phyloP scores from a whole-genome alignment of 768 basidiomycete genomes.

The Pleurotus citrinopileatus region DNA sequence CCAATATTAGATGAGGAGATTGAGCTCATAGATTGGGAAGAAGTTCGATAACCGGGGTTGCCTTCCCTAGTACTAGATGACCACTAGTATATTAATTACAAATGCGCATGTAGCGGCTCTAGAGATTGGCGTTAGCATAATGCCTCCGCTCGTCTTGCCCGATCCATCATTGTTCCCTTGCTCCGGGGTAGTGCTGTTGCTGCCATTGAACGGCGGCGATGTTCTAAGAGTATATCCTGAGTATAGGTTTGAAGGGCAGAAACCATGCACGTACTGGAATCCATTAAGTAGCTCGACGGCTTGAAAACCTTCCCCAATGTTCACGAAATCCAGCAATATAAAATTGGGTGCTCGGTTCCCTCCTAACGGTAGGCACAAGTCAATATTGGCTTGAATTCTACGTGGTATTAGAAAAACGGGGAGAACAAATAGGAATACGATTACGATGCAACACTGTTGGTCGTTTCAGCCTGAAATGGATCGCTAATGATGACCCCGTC shows the following conservation, averaged over 20 bases:
- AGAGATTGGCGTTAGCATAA: too few species aligned
- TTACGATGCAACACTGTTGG: conserved; percentile 26
- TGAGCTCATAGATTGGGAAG: too few species aligned
- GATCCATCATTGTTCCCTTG: too few species aligned
- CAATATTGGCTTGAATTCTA: conserved; percentile 36
- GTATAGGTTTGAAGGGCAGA: background rate
- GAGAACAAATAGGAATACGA: conserved; percentile 10
- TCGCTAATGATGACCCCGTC: conserved; percentile 26
- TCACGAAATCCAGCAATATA: conserved; percentile 46
- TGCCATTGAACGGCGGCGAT: too few species aligned
- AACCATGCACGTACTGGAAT: conserved; percentile 11
- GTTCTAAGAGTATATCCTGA: too few species aligned
- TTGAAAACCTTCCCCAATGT: conserved; percentile 36
- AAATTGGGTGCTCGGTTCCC: conserved; percentile 41
- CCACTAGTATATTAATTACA: too few species aligned
- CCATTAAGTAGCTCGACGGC: conserved; percentile 42
- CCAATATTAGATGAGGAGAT: too few species aligned
- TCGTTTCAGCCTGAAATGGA: conserved; percentile 21
- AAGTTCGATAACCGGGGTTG: too few species aligned
- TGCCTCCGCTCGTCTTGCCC: too few species aligned
- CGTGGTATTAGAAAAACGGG: background rate
- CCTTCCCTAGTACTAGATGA: too few species aligned
- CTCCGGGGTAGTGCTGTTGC: too few species aligned
- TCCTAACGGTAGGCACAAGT: conserved; percentile 37
- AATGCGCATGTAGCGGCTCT: too few species aligned